phyloP scores from a whole-genome alignment of 257 asterid genomes.

The Verbena officinalis region DNA sequence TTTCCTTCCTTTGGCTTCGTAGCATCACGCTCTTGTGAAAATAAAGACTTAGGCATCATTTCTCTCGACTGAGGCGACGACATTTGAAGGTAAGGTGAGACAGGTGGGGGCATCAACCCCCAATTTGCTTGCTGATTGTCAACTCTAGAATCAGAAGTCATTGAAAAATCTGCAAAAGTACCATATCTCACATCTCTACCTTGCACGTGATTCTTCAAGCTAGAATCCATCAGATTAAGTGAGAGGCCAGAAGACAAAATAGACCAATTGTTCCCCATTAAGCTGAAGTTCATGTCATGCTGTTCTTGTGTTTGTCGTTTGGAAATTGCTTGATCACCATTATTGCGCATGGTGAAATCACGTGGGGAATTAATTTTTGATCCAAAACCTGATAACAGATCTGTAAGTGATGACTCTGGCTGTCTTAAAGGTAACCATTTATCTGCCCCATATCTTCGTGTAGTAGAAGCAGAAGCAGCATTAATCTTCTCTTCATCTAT shows the following conservation, averaged over 20 bases:
- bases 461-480: conserved; percentile 44
- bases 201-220: conserved; percentile 46
- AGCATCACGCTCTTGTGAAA: conserved; percentile 44
- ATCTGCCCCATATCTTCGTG: conserved; percentile 57
- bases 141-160: conserved; percentile 48
- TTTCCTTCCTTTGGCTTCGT: conserved; percentile 62
- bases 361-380: conserved; percentile 48
- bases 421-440: conserved; percentile 70
- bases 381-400: conserved; percentile 84
- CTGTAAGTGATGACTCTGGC: conserved; percentile 71
- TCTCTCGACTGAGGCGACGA: conserved; percentile 60
- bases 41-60: conserved; percentile 43
- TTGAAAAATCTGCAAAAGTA: conserved; percentile 51
- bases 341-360: conserved; percentile 47
- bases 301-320: conserved; percentile 56
- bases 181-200: conserved; percentile 58
- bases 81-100: conserved; percentile 61
- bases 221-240: conserved; percentile 69
- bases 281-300: conserved; percentile 56
- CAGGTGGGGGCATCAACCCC: conserved; percentile 80
- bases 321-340: conserved; percentile 48
- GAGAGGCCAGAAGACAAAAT: conserved; percentile 60
- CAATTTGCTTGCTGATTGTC: conserved; percentile 68
- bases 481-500: conserved; percentile 63
- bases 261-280: conserved; percentile 61